Evolutionary conservation across 2,329 filamentous ascomycete species (phyloP), one percentile per base, ranked within the genome.

Genomic region (Calycina herbarum): DNA sequence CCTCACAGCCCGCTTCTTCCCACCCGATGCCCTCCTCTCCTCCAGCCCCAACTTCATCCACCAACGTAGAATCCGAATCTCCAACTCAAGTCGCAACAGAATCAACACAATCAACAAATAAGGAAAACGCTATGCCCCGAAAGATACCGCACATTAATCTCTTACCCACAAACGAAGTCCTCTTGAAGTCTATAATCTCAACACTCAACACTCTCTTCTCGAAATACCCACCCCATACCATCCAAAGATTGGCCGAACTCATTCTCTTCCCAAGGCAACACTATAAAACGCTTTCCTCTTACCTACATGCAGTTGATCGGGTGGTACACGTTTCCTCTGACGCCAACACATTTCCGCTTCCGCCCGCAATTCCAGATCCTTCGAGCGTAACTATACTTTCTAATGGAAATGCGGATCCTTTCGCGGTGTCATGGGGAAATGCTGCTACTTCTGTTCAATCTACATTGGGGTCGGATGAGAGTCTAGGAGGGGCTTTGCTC

Each of bases 211-310:
- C 81, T 2, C 85, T 85, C 70, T 99, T 99, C 78, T 76, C 85
- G 27, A 81, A 82, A 2, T 86, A 91, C 72, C 94, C 95, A 1
- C 95, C 95, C 0, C 93, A 98, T 77, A 98, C 95, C 2, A 86
- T 97, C 68, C 95, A 99, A 79, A 90, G 95, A 48, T 85, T 99
- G 27, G 88, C 93, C 27, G 95, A 99, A 81, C 88, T 98, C 35
- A 82, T 97, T 4, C 82, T 96, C 42, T 79, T 83, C 31, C 95
- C 95, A 0, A 89, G 82, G 67, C 83, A 84, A 64, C 91, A 97
- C 78, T 97, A 98, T 80, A 87, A 86, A 67, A 90, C 88, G 62
- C 84, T 98, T 2, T 87, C 92, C 0, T 85, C 93, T 11, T 99
- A 95, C 77, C 86, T 99, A 11, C 91, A 95, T 72, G 95, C 95